A percentile compares a stretch with the other conserved stretches of the same genome.
phyloP scores from a whole-genome alignment of 805 yeast species.

The Metschnikowia rubicola region DNA sequence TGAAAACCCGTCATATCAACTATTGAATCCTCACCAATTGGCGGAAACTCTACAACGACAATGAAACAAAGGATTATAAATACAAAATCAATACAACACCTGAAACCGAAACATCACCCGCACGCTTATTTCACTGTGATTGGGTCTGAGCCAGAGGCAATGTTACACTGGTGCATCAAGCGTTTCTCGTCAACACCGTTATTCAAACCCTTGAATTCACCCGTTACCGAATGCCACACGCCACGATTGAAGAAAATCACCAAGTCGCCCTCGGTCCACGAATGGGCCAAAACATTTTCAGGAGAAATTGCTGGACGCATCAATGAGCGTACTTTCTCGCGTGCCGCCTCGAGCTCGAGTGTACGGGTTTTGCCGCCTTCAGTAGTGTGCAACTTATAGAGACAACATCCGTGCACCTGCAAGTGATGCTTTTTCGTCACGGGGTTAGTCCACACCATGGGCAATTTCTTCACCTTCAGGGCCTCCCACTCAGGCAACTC shows the following conservation, averaged over 20 bases:
- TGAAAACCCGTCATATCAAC: no score
- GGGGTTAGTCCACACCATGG: slow-evolving; percentile 91
- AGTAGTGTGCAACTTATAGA: slow-evolving; percentile 55
- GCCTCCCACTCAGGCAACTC: slow-evolving; percentile 83
- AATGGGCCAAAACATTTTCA: slow-evolving; percentile 69
- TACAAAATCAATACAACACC: background rate
- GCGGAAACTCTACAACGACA: no score
- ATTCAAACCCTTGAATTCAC: slow-evolving; percentile 59
- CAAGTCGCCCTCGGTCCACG: slow-evolving; percentile 80
- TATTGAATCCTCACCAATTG: no score
- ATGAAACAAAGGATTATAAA: no score
- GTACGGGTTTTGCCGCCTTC: slow-evolving; percentile 45
- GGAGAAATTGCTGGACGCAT: slow-evolving; percentile 88
- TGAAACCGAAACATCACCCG: background rate
- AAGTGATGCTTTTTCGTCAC: slow-evolving; percentile 77
- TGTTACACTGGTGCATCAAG: slow-evolving; percentile 91
- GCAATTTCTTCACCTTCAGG: slow-evolving; percentile 69
- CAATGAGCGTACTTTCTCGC: slow-evolving; percentile 64
- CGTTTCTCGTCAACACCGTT: slow-evolving; percentile 66
- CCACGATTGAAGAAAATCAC: slow-evolving; percentile 87
- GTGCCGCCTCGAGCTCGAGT: slow-evolving; percentile 66
- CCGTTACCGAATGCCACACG: slow-evolving; percentile 89
- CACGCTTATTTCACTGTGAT: slow-evolving; percentile 6
- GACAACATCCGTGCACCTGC: slow-evolving; percentile 88
- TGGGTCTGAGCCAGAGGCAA: slow-evolving; percentile 79